Percentiles rank a stretch among this genome's conserved stretches.
These are phyloP conservation scores for Apiospora marii DNA, from an alignment of 2,329 filamentous ascomycete genomes.

Conservation along the genomic window DNA sequence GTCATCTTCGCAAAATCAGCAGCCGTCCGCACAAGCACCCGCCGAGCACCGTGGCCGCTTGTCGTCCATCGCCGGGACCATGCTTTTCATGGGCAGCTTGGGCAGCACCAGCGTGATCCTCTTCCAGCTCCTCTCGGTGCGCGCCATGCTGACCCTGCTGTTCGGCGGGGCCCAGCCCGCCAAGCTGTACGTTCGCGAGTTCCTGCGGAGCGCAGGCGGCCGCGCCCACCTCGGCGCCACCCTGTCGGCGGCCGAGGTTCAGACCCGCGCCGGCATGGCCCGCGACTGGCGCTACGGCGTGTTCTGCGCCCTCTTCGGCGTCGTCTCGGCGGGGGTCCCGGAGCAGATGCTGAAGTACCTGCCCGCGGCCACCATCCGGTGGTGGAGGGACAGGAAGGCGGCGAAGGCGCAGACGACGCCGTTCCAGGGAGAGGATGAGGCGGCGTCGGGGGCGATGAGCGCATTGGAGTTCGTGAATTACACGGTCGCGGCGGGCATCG, in stretches of 20 bases:
- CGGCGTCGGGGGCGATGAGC: neutral
- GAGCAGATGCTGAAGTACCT: conserved; percentile 1
- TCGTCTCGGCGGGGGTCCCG: neutral
- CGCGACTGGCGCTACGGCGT: neutral
- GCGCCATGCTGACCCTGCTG: neutral
- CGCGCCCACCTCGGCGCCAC: neutral
- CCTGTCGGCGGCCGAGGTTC: neutral
- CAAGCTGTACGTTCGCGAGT: neutral
- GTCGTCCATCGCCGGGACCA: neutral
- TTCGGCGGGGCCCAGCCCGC: neutral
- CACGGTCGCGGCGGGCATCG: conserved; percentile 6
- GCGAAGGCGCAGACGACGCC: neutral
- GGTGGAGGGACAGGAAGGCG: neutral
- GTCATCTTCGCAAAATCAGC: neutral
- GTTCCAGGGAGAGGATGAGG: neutral
- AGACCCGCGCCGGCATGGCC: neutral
- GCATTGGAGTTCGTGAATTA: neutral
- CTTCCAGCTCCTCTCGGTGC: conserved; percentile 4
- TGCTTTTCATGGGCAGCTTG: neutral
- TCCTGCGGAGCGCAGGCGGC: neutral
- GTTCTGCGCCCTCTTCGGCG: neutral
- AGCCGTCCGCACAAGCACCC: neutral
- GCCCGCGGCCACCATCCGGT: neutral
- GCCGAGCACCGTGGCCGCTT: neutral
- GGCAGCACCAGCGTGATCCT: neutral